A percentile compares a stretch with the other conserved stretches of the same genome.
Evolutionary conservation across 768 basidiomycete genomes (phyloP).

Genomic region (Lactarius vividus): DNA sequence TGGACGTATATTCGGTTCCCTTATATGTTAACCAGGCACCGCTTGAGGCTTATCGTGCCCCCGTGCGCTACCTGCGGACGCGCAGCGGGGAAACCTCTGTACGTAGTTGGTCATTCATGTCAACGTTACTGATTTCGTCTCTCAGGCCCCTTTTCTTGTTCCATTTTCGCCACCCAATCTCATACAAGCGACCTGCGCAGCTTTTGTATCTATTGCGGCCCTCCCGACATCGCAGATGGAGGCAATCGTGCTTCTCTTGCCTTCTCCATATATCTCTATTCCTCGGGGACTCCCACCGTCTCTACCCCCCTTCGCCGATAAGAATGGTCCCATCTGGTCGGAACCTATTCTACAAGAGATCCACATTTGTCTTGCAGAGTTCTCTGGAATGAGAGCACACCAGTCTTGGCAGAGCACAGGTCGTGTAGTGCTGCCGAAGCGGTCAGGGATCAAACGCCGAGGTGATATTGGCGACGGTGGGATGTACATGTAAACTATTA

Average conservation of each 20-base stretch:
- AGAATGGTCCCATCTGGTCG: constrained; percentile 14
- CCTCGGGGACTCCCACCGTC: constrained; percentile 6
- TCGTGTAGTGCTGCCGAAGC: constrained; percentile 2
- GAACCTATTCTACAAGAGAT: constrained; percentile 15
- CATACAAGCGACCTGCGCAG: constrained; percentile 29
- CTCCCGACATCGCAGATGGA: constrained; percentile 19
- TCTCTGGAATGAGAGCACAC: constrained; percentile 4
- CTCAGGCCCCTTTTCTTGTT: constrained; percentile 11
- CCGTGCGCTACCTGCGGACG: constrained; percentile 30
- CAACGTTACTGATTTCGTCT: constrained; percentile 2
- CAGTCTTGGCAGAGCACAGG: constrained; percentile 13
- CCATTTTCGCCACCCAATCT: constrained; percentile 31
- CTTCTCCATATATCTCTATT: constrained; percentile 20
- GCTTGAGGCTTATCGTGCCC: constrained; percentile 22
- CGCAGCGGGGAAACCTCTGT: constrained; percentile 15
- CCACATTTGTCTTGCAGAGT: constrained; percentile 11
- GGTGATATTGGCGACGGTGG: constrained; percentile 28
- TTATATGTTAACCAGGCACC: constrained; percentile 27
- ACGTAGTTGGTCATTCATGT: background rate
- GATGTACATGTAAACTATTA: constrained; percentile 28
- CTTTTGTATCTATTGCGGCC: constrained; percentile 28
- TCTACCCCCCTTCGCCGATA: background rate
- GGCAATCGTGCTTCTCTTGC: constrained; percentile 26
- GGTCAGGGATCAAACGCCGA: background rate
- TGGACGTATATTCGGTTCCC: constrained; percentile 29